Conservation (phyloP, 2,329 filamentous ascomycete genomes). For the Fusarium sp. region DNA sequence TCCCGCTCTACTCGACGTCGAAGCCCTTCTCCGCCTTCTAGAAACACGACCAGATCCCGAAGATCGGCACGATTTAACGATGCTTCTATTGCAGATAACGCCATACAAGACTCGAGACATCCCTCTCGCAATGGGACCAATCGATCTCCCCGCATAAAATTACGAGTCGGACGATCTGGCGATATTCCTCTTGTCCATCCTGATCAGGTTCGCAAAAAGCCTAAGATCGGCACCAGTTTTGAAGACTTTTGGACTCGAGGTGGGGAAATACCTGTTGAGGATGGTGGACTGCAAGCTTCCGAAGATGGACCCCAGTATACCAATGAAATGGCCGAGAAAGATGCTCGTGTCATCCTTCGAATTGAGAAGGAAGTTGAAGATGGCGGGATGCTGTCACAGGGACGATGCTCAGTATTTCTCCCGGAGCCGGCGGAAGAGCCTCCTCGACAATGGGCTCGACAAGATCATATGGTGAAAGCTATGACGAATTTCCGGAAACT, state of each 20-base stretch:
- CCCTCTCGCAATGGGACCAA: constrained; percentile 42
- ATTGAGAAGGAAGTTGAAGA: constrained; percentile 80
- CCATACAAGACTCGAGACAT: constrained; percentile 29
- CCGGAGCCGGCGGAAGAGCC: constrained; percentile 81
- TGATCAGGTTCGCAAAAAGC: constrained; percentile 66
- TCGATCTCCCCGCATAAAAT: constrained; percentile 62
- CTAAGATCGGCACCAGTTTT: constrained; percentile 67
- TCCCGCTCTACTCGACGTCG: constrained; percentile 56
- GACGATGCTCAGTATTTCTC: constrained; percentile 78
- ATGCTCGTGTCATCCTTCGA: constrained; percentile 76
- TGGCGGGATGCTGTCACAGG: constrained; percentile 80
- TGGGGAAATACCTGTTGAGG: constrained; percentile 65
- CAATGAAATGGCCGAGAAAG: constrained; percentile 72
- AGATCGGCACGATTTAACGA: constrained; percentile 59
- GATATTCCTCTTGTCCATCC: constrained; percentile 71
- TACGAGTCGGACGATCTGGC: constrained; percentile 58
- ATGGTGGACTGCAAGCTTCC: constrained; percentile 67
- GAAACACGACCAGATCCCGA: constrained; percentile 59
- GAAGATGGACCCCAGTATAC: constrained; percentile 71
- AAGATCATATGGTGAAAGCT: constrained; percentile 86
- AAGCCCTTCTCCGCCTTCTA: constrained; percentile 57
- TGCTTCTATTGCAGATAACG: constrained; percentile 38
- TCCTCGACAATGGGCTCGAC: constrained; percentile 84
- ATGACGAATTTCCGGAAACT: constrained; percentile 84
- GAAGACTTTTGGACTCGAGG: constrained; percentile 69